Conservation (phyloP, 352 stramenopile genomes). For the Phytophthora agathidicida region DNA sequence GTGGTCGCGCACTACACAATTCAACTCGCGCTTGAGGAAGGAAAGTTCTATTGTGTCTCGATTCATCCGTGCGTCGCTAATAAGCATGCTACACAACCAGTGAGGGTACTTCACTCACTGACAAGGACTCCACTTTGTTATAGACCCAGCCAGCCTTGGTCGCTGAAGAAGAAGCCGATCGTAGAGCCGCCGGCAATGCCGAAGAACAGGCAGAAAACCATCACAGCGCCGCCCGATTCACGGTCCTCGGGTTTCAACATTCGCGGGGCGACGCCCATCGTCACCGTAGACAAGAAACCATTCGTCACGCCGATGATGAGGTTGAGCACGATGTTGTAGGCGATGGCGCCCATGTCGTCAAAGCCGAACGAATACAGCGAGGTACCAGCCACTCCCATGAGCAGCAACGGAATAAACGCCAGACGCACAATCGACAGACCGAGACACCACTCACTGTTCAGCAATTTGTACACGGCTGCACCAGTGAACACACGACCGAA, state of each 20-base stretch:
- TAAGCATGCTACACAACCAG: too few relatives aligned
- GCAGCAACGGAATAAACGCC: slow-evolving; percentile 60
- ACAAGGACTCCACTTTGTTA: too few relatives aligned
- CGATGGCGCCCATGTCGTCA: slow-evolving; percentile 31
- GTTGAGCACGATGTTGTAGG: slow-evolving; percentile 57
- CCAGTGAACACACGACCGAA: slow-evolving; percentile 56
- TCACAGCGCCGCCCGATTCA: slow-evolving; percentile 59
- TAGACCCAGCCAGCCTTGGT: slow-evolving; percentile 46
- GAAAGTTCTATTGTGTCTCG: slow-evolving; percentile 1
- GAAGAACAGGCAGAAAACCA: slow-evolving; percentile 65
- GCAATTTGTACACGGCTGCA: slow-evolving; percentile 57
- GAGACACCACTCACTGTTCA: slow-evolving; percentile 56
- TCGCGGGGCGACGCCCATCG: slow-evolving; percentile 58
- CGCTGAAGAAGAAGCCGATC: slow-evolving; percentile 56
- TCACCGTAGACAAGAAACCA: slow-evolving; percentile 66
- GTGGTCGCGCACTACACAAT: too few relatives aligned
- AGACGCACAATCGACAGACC: slow-evolving; percentile 48
- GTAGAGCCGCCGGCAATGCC: slow-evolving; percentile 54
- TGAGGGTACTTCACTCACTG: too few relatives aligned
- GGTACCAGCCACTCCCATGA: slow-evolving; percentile 56
- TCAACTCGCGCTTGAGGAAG: neutral
- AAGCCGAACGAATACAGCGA: slow-evolving; percentile 60
- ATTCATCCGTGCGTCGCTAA: neutral
- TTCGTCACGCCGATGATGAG: slow-evolving; percentile 57
- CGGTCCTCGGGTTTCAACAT: slow-evolving; percentile 61